Evolutionary conservation across 2,329 filamentous ascomycete genomes (phyloP).

Genomic region (Stachybotrys elegans): DNA sequence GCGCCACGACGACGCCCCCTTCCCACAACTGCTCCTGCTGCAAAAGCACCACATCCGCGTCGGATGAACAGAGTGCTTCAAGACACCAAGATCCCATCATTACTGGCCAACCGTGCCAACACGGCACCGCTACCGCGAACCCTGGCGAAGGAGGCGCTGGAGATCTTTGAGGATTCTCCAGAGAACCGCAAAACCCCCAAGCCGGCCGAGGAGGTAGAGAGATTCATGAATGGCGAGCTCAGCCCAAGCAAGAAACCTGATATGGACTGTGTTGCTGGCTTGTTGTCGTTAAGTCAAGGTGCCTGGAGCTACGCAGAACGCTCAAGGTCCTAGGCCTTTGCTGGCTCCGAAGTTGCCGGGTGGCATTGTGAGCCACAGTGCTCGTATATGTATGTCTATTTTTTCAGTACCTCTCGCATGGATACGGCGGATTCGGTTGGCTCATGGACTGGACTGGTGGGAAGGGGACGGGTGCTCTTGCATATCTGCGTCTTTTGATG

Average conservation of each 20-base stretch:
- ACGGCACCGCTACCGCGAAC: conserved; percentile 34
- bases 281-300: conserved; percentile 86
- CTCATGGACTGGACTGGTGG: too few relatives aligned
- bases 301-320: conserved; percentile 67
- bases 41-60: conserved; percentile 28
- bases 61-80: conserved; percentile 36
- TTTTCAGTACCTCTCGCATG: too few relatives aligned
- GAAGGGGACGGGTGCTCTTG: too few relatives aligned
- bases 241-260: conserved; percentile 72
- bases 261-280: conserved; percentile 82
- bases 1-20: conserved; percentile 27
- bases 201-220: conserved; percentile 57
- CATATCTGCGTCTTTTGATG: too few relatives aligned
- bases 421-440: too few relatives aligned
- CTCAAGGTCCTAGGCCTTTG: too few relatives aligned
- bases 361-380: too few relatives aligned
- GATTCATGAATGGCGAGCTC: conserved; percentile 65
- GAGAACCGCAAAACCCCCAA: conserved; percentile 13
- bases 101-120: conserved; percentile 32
- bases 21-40: conserved; percentile 22
- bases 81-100: conserved; percentile 28
- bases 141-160: conserved; percentile 28
- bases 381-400: too few relatives aligned
- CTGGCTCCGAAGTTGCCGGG: too few relatives aligned
- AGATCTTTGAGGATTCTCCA: conserved; percentile 50